Evolutionary conservation across 441 rosid species (phyloP).

Genomic region (Jatropha podagrica): DNA sequence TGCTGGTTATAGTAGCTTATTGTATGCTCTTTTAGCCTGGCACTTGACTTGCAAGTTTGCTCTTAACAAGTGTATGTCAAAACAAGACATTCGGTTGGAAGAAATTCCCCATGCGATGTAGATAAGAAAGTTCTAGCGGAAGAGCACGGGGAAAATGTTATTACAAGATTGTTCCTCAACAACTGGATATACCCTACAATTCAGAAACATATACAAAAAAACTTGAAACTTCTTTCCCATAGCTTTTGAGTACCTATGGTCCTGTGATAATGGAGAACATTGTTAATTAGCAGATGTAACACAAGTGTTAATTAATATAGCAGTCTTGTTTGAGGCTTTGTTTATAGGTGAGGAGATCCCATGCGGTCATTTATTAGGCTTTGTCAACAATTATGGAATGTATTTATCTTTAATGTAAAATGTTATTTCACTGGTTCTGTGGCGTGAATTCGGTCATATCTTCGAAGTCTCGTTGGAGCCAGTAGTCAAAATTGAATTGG

Average conservation of each 20-base stretch:
- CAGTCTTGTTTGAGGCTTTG: conserved; percentile 5
- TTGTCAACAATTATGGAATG: not conserved
- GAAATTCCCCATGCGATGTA: conserved; percentile 22
- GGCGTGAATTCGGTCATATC: not conserved
- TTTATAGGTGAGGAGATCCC: conserved; percentile 16
- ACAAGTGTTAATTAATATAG: not conserved
- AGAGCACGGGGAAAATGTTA: conserved; percentile 9
- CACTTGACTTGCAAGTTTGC: not conserved
- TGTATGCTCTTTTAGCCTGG: conserved; percentile 27
- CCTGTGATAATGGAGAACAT: not conserved
- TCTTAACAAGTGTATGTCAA: not conserved
- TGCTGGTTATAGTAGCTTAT: conserved; percentile 44
- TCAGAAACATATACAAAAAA: conserved; percentile 1
- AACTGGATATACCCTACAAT: conserved; percentile 8
- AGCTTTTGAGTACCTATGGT: not conserved
- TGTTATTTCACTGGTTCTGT: not conserved
- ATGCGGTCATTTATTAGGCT: conserved; percentile 5
- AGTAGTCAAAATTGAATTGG: not conserved
- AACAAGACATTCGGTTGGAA: conserved; percentile 8
- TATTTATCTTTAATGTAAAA: no score
- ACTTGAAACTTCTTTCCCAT: not conserved
- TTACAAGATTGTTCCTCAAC: conserved; percentile 4
- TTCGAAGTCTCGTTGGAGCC: not conserved
- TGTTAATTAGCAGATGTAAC: not conserved
- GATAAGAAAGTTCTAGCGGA: conserved; percentile 17